Conservation (phyloP, 176 grass and related monocot species). For the Musa acuminata region DNA sequence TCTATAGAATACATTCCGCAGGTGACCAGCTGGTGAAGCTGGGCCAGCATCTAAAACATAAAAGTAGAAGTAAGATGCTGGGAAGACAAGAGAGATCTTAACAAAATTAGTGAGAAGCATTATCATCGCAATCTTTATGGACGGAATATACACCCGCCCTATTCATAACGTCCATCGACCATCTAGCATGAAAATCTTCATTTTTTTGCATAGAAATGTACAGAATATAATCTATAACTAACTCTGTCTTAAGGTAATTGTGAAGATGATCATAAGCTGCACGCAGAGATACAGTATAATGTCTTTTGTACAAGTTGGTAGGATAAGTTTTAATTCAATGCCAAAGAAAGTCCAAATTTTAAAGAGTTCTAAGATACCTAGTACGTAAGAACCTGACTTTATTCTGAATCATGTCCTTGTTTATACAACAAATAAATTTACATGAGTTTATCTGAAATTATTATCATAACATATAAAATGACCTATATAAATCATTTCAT, state of each 20-base stretch:
- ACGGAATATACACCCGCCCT: neutral
- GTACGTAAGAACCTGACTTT: neutral
- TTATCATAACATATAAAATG: no score
- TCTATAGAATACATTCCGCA: constrained; percentile 93
- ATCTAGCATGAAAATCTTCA: neutral
- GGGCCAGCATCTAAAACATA: constrained; percentile 70
- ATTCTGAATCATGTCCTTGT: neutral
- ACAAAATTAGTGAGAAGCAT: neutral
- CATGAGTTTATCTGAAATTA: neutral
- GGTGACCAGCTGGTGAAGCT: constrained; percentile 67
- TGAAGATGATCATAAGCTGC: no score
- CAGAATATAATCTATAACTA: no score
- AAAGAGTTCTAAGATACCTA: no score
- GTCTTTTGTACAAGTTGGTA: no score
- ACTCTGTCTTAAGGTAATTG: no score
- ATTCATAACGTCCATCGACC: neutral
- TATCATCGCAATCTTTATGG: neutral
- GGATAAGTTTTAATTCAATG: no score
- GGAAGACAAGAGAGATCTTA: neutral
- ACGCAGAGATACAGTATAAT: no score
- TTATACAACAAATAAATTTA: neutral
- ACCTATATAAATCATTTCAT: no score
- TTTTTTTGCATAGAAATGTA: no score
- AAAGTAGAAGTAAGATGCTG: constrained; percentile 4
- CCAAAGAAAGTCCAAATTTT: no score